phyloP scores from a whole-genome alignment of 495 filamentous ascomycete genomes.

The Xylaria cubensis region DNA sequence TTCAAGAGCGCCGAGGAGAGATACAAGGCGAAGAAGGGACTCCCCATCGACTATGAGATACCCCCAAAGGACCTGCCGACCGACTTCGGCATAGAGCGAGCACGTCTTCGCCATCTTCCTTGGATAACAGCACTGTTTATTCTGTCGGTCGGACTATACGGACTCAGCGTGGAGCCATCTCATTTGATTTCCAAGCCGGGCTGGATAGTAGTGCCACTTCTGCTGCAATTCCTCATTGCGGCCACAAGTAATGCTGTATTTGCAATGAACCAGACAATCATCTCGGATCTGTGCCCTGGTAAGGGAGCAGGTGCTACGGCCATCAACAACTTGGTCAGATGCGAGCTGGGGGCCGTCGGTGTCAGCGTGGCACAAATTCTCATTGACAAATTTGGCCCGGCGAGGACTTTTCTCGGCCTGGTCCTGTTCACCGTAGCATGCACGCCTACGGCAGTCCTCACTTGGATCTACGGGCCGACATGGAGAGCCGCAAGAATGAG shows the following conservation, averaged over 20 bases:
- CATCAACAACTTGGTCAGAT: neutral
- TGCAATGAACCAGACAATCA: neutral
- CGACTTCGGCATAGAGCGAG: neutral
- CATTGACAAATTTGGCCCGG: neutral
- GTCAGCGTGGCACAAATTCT: neutral
- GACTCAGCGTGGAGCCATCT: neutral
- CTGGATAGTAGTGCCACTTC: neutral
- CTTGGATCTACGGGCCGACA: neutral
- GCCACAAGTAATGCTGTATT: neutral
- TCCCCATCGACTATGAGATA: neutral
- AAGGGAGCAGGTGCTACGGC: neutral
- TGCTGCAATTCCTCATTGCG: neutral
- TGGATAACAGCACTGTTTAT: neutral
- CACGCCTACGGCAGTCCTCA: neutral
- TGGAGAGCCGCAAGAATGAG: neutral
- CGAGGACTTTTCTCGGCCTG: neutral
- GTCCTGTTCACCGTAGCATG: neutral
- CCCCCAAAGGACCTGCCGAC: neutral
- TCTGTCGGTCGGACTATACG: neutral
- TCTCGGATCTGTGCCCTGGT: neutral
- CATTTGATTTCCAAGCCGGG: neutral
- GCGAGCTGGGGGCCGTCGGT: neutral
- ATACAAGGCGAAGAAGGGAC: neutral
- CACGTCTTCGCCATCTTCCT: conserved; percentile 1
- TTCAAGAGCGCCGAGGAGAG: neutral